Evolutionary conservation across 75 land plant species (phyloP).

Genomic region (Selaginella tamariscina): DNA sequence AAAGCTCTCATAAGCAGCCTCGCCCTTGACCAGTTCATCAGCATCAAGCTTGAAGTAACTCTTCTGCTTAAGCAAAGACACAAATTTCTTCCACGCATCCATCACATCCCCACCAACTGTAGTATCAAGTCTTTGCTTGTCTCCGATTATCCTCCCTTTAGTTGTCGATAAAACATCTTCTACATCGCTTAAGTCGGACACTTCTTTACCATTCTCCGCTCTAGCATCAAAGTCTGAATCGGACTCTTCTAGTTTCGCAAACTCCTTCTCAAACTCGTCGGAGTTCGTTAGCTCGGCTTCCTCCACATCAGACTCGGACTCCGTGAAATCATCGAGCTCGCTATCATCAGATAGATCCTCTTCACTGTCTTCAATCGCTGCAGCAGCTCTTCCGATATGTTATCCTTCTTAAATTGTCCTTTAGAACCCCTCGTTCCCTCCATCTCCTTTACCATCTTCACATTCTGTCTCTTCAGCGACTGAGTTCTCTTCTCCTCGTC

Average conservation of each 20-base stretch:
- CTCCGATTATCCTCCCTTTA: neutral
- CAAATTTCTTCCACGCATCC: neutral
- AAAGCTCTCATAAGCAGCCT: neutral
- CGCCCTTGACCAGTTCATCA: neutral
- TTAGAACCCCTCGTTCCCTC: neutral
- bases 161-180: neutral
- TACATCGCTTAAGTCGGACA: neutral
- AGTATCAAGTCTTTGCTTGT: neutral
- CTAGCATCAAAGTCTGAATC: neutral
- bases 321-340: neutral
- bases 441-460: neutral
- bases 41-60: neutral
- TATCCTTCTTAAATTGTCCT: neutral
- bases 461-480: neutral
- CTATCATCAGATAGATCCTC: neutral
- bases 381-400: neutral
- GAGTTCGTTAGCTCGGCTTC: neutral
- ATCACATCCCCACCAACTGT: neutral
- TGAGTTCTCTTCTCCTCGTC: neutral
- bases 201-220: neutral
- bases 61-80: neutral
- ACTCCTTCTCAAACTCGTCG: neutral
- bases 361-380: neutral
- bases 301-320: neutral
- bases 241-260: neutral